Conservation (phyloP, 805 yeast genomes). For the Pichia manshurica region DNA sequence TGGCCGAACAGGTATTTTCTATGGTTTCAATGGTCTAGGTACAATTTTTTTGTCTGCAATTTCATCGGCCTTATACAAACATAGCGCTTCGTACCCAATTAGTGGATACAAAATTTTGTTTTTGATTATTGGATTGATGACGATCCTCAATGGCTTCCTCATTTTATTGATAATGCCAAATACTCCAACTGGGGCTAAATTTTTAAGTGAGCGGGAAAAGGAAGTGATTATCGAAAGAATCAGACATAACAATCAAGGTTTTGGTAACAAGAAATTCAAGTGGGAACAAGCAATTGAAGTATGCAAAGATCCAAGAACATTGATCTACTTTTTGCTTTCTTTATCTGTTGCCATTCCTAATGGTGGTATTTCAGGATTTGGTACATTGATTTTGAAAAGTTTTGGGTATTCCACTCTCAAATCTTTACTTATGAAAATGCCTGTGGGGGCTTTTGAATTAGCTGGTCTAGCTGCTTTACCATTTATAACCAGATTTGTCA, state of each 20-base stretch:
- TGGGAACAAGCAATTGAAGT: conserved; percentile 40
- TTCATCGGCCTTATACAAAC: conserved; percentile 27
- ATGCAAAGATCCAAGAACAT: conserved; percentile 37
- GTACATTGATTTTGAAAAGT: conserved; percentile 9
- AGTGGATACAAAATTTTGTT: conserved; percentile 41
- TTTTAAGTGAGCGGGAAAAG: conserved; percentile 34
- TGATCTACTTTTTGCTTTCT: conserved; percentile 29
- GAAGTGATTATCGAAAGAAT: conserved; percentile 37
- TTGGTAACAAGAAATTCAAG: conserved; percentile 40
- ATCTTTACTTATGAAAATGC: conserved; percentile 25
- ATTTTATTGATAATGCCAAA: conserved; percentile 41
- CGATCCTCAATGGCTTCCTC: conserved; percentile 33
- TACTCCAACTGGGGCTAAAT: conserved; percentile 44
- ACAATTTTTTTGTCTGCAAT: conserved; percentile 8
- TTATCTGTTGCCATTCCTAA: conserved; percentile 25
- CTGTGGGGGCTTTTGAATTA: conserved; percentile 34
- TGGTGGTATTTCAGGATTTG: conserved; percentile 13
- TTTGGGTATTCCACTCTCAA: conserved; percentile 13
- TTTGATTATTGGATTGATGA: conserved; percentile 49
- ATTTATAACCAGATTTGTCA: neutral
- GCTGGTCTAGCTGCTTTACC: conserved; percentile 19
- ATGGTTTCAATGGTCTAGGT: conserved; percentile 26
- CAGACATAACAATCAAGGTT: conserved; percentile 28
- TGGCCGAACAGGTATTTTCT: conserved; percentile 34
- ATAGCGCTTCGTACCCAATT: conserved; percentile 20